A percentile compares a stretch with the other conserved stretches of the same genome.
phyloP scores from a whole-genome alignment of 371 early-diverging fungal genomes.

The Syncephalastrum racemosum region DNA sequence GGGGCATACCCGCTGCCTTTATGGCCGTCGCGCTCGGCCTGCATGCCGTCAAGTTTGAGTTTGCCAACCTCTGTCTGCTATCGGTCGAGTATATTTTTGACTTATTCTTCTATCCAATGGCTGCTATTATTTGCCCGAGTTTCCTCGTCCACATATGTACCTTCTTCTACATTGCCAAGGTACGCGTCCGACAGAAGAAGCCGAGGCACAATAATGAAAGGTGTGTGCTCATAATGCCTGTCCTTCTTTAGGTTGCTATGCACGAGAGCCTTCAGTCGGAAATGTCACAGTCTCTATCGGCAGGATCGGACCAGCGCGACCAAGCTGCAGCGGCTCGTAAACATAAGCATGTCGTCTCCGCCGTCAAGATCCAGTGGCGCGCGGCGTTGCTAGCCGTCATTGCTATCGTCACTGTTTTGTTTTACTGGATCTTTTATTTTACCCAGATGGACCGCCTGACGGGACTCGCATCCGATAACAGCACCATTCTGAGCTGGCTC shows the following conservation, averaged over 20 bases:
- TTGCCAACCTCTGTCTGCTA: slow-evolving; percentile 61
- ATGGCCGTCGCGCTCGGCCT: slow-evolving; percentile 48
- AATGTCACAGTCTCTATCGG: slow-evolving; percentile 44
- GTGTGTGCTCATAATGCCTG: background rate
- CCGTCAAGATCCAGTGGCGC: slow-evolving; percentile 70
- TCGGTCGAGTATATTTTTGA: slow-evolving; percentile 48
- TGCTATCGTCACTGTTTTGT: slow-evolving; percentile 17
- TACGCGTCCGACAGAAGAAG: background rate
- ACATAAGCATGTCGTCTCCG: slow-evolving; percentile 56
- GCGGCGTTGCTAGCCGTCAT: slow-evolving; percentile 59
- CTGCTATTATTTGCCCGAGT: slow-evolving; percentile 56
- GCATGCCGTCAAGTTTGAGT: slow-evolving; percentile 57
- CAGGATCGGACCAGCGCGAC: slow-evolving; percentile 33
- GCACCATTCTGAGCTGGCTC: slow-evolving; percentile 38
- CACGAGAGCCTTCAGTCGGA: slow-evolving; percentile 50
- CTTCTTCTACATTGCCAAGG: slow-evolving; percentile 61
- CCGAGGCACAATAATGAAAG: too few species aligned
- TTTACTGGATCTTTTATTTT: slow-evolving; percentile 48
- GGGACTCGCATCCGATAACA: slow-evolving; percentile 21
- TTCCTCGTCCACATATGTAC: slow-evolving; percentile 61
- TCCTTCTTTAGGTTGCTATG: slow-evolving; percentile 30
- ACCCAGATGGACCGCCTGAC: slow-evolving; percentile 48
- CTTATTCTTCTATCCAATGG: slow-evolving; percentile 64
- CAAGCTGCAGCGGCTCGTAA: slow-evolving; percentile 21
- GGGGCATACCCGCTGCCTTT: slow-evolving; percentile 57